These are phyloP conservation scores for Trichoderma reesei DNA, from an alignment of 495 filamentous ascomycete genomes.

Conservation along the genomic window DNA sequence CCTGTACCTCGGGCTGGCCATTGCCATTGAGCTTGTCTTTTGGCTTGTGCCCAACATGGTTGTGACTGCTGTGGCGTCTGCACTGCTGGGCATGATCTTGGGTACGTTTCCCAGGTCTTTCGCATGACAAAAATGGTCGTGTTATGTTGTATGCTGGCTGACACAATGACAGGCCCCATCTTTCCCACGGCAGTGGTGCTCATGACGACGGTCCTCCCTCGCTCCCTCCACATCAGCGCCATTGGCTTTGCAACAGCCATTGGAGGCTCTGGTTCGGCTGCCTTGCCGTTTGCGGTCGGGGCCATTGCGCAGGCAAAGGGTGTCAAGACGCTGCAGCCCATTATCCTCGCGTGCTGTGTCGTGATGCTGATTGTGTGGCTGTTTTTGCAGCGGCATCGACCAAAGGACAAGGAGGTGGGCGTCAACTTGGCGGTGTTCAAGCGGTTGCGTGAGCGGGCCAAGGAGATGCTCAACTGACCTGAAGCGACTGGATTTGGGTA, in stretches of 20 bases:
- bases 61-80: slow-evolving; percentile 63
- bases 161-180: slow-evolving; percentile 66
- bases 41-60: slow-evolving; percentile 75
- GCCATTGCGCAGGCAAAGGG: slow-evolving; percentile 74
- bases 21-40: slow-evolving; percentile 64
- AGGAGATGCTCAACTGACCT: neutral
- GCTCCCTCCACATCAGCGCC: slow-evolving; percentile 65
- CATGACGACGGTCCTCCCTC: slow-evolving; percentile 64
- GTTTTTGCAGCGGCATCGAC: slow-evolving; percentile 43
- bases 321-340: slow-evolving; percentile 70
- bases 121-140: neutral
- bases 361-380: slow-evolving; percentile 49
- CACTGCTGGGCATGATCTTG: slow-evolving; percentile 46
- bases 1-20: slow-evolving; percentile 49
- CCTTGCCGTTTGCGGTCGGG: slow-evolving; percentile 78
- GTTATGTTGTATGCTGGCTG: neutral
- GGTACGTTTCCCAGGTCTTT: neutral
- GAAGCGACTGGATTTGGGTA: neutral
- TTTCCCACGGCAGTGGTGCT: slow-evolving; percentile 72
- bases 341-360: slow-evolving; percentile 57
- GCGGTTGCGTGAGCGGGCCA: neutral
- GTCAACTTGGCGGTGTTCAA: neutral
- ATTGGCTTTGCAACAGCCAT: slow-evolving; percentile 79
- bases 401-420: neutral
- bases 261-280: slow-evolving; percentile 66